Percentiles rank a stretch among this genome's conserved stretches.
Conservation (phyloP, 306 rosid genomes). For the Canavalia ensiformis region DNA sequence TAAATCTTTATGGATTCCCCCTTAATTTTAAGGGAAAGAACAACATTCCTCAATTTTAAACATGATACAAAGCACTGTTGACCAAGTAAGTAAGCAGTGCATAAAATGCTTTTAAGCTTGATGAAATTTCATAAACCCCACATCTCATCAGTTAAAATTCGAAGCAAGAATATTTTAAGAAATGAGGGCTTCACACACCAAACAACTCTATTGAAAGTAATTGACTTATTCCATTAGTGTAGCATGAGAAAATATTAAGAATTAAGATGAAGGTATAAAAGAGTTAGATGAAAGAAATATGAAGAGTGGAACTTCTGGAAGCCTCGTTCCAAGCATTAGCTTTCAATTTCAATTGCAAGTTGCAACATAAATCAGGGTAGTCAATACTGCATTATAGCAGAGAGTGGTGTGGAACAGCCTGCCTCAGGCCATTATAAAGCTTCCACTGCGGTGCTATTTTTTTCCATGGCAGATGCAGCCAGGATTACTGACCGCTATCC, state of each 20-base stretch:
- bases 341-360: neutral
- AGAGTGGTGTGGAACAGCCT: neutral
- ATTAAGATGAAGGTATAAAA: neutral
- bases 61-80: neutral
- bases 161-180: conserved; percentile 12
- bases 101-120: neutral
- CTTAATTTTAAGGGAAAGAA: conserved; percentile 33
- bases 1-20: neutral
- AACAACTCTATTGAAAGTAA: conserved; percentile 28
- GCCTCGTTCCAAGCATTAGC: conserved; percentile 14
- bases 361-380: neutral
- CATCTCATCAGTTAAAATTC: neutral
- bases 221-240: neutral
- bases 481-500: neutral
- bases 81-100: conserved; percentile 12
- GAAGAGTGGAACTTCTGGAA: neutral
- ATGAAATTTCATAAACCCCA: too few relatives aligned
- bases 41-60: conserved; percentile 6
- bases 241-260: neutral
- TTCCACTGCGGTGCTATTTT: neutral
- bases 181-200: conserved; percentile 9
- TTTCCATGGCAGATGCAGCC: neutral
- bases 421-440: neutral
- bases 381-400: neutral
- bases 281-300: conserved; percentile 3